Conservation (phyloP, 73 alveolate species). For the Vitrella brassicaformis region DNA sequence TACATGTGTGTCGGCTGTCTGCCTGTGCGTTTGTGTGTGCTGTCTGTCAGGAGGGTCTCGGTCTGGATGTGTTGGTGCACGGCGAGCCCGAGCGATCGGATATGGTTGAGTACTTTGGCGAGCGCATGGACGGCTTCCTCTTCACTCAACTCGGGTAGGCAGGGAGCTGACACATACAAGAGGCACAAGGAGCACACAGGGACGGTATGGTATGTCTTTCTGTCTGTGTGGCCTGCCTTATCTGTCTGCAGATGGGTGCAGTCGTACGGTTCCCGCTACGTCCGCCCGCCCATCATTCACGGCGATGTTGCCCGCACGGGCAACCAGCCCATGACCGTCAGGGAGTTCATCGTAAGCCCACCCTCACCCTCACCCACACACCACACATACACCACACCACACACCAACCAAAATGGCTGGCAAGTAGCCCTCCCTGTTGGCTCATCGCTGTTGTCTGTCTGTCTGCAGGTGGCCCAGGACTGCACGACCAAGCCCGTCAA, state of each 20-base stretch:
- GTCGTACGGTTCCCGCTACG: background rate
- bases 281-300: background rate
- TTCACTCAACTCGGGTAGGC: background rate
- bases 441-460: too few relatives aligned
- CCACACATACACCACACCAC: too few relatives aligned
- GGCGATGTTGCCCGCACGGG: background rate
- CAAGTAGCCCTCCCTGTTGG: too few relatives aligned
- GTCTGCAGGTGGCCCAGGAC: background rate
- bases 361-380: too few relatives aligned
- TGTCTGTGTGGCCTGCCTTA: background rate
- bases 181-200: background rate
- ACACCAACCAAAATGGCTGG: too few relatives aligned
- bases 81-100: background rate
- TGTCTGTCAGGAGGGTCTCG: background rate
- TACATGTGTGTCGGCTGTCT: too few relatives aligned
- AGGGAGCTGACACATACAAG: background rate
- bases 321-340: background rate
- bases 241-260: background rate
- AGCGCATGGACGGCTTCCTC: background rate
- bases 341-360: too few relatives aligned
- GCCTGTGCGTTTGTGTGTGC: too few relatives aligned
- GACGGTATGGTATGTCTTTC: background rate
- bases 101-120: background rate
- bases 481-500: background rate
- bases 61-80: background rate